Evolutionary conservation across 441 rosid species (phyloP), one percentile per base, ranked within the genome.

Genomic region (Euphorbia schlechtendalii): DNA sequence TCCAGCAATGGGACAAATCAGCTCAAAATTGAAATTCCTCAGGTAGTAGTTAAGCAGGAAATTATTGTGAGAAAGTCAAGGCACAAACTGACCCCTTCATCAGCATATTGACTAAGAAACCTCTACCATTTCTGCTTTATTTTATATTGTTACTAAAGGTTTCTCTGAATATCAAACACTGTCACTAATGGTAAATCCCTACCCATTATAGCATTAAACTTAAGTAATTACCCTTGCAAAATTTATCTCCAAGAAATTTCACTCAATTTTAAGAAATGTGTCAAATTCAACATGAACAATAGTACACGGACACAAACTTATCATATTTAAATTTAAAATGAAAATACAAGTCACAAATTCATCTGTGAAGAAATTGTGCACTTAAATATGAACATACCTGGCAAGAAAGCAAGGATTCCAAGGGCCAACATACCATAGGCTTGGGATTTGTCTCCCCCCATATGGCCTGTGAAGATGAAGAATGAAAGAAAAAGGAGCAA

Each of bases 361-460:
- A n/a, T n/a, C n/a, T n/a, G n/a, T n/a, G n/a, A n/a, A n/a, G n/a
- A n/a, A n/a, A n/a, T n/a, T n/a, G n/a, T n/a, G n/a, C n/a, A n/a
- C n/a, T n/a, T n/a, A n/a, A n/a, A 18, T 54, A 58, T 55, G 25
- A 62, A 43, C 48, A n/a, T 73, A 92, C 96, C 96, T 76, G 96
- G 98, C 25, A 89, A 84, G 79, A 92, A 92, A 56, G 96, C 73
- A 61, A 92, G 81, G 68, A 89, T 61, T 59, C 98, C 96, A 28
- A 88, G 93, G 64, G 74, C 75, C 46, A 89, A 73, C 64, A 89
- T 89, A 43, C 96, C 98, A 61, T 83, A 89, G 34, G 74, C 96
- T 75, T 88, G 96, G 17, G 96, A 83, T 59, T 74, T 77, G 45
- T 92, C 96, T 52, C 92, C 96, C 56, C 85, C 90, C 89, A 92